These are phyloP conservation scores for Nakazawaea wickerhamii DNA, from an alignment of 805 yeast genomes.

Conservation along the genomic window DNA sequence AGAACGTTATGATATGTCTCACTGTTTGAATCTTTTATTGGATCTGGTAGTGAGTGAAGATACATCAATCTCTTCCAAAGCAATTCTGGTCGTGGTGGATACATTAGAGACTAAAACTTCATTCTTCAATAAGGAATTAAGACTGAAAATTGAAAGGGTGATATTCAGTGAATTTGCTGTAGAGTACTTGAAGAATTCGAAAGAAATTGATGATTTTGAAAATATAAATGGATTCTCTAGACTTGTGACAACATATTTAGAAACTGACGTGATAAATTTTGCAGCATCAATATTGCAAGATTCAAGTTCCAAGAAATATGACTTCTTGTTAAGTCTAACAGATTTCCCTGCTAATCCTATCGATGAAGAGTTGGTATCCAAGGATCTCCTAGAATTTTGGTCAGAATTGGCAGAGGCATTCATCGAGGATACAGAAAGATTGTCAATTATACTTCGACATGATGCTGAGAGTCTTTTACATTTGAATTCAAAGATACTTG, in stretches of 20 bases:
- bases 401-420: slow-evolving; percentile 55
- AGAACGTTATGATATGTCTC: slow-evolving; percentile 22
- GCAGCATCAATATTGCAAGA: slow-evolving; percentile 33
- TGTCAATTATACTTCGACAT: slow-evolving; percentile 27
- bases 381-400: slow-evolving; percentile 63
- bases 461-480: slow-evolving; percentile 24
- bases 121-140: slow-evolving; percentile 29
- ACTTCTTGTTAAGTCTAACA: slow-evolving; percentile 47
- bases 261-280: slow-evolving; percentile 38
- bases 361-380: slow-evolving; percentile 52
- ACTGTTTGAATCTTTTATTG: slow-evolving; percentile 17
- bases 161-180: slow-evolving; percentile 44
- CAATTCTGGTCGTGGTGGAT: slow-evolving; percentile 35
- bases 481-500: slow-evolving; percentile 27
- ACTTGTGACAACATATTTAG: slow-evolving; percentile 40
- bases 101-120: slow-evolving; percentile 40
- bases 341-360: slow-evolving; percentile 53
- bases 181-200: slow-evolving; percentile 29
- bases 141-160: slow-evolving; percentile 25
- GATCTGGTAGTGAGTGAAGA: slow-evolving; percentile 14
- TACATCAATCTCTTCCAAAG: slow-evolving; percentile 18
- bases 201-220: slow-evolving; percentile 29
- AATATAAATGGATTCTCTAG: slow-evolving; percentile 38
- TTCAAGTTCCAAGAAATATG: slow-evolving; percentile 34
- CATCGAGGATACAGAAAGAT: slow-evolving; percentile 40